Evolutionary conservation across 257 asterid genomes (phyloP), one percentile per base, ranked within the genome.

Genomic region (Lycium ferocissimum): DNA sequence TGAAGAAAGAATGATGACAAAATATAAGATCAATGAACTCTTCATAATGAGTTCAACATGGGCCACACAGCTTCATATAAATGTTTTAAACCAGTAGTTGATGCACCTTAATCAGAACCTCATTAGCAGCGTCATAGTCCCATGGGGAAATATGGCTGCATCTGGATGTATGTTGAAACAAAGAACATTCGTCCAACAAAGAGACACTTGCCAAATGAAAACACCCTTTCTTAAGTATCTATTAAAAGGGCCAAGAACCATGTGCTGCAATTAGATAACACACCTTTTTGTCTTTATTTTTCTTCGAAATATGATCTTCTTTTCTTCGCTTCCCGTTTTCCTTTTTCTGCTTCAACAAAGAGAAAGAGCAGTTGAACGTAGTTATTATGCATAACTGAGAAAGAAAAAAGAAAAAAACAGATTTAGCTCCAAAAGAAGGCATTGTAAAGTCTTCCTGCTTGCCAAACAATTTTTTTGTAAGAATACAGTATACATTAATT

Each of bases 241-340:
- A 79, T 70, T 58, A 53, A 62, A 35, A 58, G 12, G 79, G 56
- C 66, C 63, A 35, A 38, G 72, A 37, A 51, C 76, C 40, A 79
- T 6, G 81, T 59, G 86, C 85, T 79, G 83, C 82, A 86, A 43
- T 5, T n/a, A 53, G 66, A 47, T 18, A 26, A 18, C 26, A 20
- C 89, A 93, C 99, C 99, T 95, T 93, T 90, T 92, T 95, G 84
- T 92, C 95, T 90, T 89, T 92, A 81, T 81, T 92, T 88, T 92
- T 94, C 91, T 92, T 89, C 63, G 96, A 87, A 15, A 90, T 83
- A 86, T 78, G 83, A 80, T 89, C 90, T 40, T 94, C 99, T 10
- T 94, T 95, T 88, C 93, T 92, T 91, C 95, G 90, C 91, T 95
- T 91, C 93, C 92, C 94, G 58, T 97, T 95, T 75, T 85, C 92